These are phyloP conservation scores for Scolecobasidium constrictum DNA, from an alignment of 2,329 filamentous ascomycete species.

Conservation along the genomic window DNA sequence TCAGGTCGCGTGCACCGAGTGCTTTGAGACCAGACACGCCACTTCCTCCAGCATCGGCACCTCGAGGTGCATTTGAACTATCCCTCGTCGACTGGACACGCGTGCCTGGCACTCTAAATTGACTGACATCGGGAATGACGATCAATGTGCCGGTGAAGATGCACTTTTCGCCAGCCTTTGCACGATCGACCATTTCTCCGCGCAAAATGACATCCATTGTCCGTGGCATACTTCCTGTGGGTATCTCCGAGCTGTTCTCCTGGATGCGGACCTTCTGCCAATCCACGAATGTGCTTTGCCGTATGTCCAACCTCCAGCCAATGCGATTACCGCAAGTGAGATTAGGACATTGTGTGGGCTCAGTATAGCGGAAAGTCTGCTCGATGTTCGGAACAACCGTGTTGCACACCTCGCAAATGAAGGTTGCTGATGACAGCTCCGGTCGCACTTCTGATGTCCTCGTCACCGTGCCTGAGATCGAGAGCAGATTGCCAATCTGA, in stretches of 20 bases:
- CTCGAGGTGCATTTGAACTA: slow-evolving; percentile 59
- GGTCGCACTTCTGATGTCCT: slow-evolving; percentile 94
- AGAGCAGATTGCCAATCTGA: slow-evolving; percentile 86
- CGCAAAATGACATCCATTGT: slow-evolving; percentile 96
- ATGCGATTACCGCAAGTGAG: slow-evolving; percentile 73
- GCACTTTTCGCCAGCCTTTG: slow-evolving; percentile 96
- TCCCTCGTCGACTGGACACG: slow-evolving; percentile 77
- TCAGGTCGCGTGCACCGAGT: slow-evolving; percentile 87
- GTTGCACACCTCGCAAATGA: slow-evolving; percentile 81
- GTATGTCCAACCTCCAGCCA: slow-evolving; percentile 94
- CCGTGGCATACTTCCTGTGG: slow-evolving; percentile 94
- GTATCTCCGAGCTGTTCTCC: slow-evolving; percentile 96
- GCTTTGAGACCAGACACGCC: slow-evolving; percentile 85
- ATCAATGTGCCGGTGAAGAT: slow-evolving; percentile 95
- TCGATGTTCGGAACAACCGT: slow-evolving; percentile 82
- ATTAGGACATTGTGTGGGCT: slow-evolving; percentile 93
- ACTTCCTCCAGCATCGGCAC: slow-evolving; percentile 68
- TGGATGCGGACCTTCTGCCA: slow-evolving; percentile 99
- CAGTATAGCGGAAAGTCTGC: slow-evolving; percentile 94
- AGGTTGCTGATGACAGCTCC: slow-evolving; percentile 84
- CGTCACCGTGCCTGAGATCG: slow-evolving; percentile 93
- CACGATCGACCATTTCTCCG: slow-evolving; percentile 93
- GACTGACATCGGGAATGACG: slow-evolving; percentile 92
- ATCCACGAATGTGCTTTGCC: slow-evolving; percentile 94
- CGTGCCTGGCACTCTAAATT: slow-evolving; percentile 80